These are phyloP conservation scores for Arachnomyces sp. DNA, from an alignment of 2,329 filamentous ascomycete species.

Conservation along the genomic window DNA sequence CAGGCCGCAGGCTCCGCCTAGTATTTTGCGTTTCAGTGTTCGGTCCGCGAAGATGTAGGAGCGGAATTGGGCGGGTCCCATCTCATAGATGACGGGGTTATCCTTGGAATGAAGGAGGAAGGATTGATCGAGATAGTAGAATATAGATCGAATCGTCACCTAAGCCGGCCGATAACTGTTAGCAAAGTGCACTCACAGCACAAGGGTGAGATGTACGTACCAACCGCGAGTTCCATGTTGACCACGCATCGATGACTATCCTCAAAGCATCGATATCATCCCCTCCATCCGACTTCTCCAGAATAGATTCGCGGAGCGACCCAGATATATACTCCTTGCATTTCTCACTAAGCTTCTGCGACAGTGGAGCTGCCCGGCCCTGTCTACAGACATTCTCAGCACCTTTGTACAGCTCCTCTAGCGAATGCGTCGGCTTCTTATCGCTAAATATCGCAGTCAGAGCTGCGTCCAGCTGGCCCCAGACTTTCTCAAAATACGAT, in stretches of 20 bases:
- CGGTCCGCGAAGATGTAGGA: conserved; percentile 48
- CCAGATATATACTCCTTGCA: conserved; percentile 56
- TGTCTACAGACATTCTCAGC: conserved; percentile 87
- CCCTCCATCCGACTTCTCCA: conserved; percentile 45
- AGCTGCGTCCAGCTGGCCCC: conserved; percentile 64
- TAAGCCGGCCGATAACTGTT: conserved; percentile 24
- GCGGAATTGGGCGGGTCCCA: conserved; percentile 69
- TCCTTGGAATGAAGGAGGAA: conserved; percentile 70
- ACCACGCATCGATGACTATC: conserved; percentile 58
- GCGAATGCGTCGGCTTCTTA: conserved; percentile 56
- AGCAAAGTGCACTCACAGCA: conserved; percentile 6
- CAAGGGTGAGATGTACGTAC: conserved; percentile 38
- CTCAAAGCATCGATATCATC: conserved; percentile 58
- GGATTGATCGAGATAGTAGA: conserved; percentile 87
- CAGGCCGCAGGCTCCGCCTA: conserved; percentile 68
- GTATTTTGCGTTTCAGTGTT: conserved; percentile 44
- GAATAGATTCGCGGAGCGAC: conserved; percentile 50
- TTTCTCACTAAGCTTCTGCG: conserved; percentile 54
- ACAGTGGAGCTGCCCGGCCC: conserved; percentile 61
- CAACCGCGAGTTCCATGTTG: conserved; percentile 67
- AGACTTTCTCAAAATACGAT: conserved; percentile 68
- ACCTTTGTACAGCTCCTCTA: conserved; percentile 81
- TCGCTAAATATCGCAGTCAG: conserved; percentile 64
- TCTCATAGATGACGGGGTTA: conserved; percentile 65
- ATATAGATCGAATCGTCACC: conserved; percentile 74